phyloP scores from a whole-genome alignment of 1,284 basidiomycete species.

The Trichosporon ovoides region DNA sequence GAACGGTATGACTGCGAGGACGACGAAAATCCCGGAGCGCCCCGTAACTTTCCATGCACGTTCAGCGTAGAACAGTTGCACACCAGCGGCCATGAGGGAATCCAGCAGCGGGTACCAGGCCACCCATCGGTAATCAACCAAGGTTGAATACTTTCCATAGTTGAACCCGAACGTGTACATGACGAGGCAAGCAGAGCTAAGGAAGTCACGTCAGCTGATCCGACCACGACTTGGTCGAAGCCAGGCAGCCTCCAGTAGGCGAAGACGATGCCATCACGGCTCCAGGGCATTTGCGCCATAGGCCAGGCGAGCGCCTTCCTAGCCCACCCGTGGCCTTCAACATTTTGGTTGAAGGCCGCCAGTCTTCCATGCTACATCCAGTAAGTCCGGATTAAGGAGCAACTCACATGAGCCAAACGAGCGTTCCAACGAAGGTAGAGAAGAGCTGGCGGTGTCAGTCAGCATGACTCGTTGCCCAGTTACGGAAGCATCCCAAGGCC shows the following conservation, averaged over 20 bases:
- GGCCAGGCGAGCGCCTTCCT: not conserved
- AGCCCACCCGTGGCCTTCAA: not conserved
- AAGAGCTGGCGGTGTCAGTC: not conserved
- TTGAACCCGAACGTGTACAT: slow-evolving; percentile 17
- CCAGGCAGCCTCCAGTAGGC: too few species aligned
- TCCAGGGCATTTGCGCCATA: too few species aligned
- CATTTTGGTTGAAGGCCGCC: not conserved
- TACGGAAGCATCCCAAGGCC: not conserved
- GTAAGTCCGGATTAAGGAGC: not conserved
- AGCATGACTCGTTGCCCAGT: not conserved
- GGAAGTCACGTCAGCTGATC: not conserved
- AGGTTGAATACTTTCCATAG: slow-evolving; percentile 10
- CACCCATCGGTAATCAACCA: slow-evolving; percentile 15
- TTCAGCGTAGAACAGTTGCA: slow-evolving; percentile 20
- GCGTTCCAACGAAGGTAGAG: not conserved
- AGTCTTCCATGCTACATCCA: not conserved
- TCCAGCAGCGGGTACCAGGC: slow-evolving; percentile 17
- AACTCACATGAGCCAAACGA: not conserved
- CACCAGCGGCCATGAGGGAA: slow-evolving; percentile 9
- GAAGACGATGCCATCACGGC: too few species aligned
- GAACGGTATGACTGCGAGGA: slow-evolving; percentile 4
- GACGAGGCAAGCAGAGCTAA: slow-evolving; percentile 4
- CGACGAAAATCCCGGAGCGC: slow-evolving; percentile 7
- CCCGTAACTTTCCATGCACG: slow-evolving; percentile 19
- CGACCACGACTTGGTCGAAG: too few species aligned